Conservation (phyloP, 352 stramenopile species). For the Globisporangium cederbergense region DNA sequence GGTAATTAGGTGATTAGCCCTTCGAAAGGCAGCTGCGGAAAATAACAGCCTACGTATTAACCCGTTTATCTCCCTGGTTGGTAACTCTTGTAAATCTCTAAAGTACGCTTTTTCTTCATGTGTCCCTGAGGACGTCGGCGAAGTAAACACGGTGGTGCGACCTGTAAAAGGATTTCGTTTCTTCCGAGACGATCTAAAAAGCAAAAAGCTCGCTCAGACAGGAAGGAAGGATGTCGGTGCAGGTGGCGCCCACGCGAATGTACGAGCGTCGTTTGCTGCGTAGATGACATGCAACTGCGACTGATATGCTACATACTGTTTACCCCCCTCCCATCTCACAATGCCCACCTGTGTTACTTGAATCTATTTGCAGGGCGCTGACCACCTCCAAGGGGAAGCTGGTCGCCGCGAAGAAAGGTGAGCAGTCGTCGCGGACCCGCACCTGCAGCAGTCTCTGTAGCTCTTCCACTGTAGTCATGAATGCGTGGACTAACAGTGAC, state of each 20-base stretch:
- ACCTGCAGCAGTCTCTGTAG: not conserved
- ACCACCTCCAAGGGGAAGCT: conserved; percentile 83
- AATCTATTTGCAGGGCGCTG: conserved; percentile 52
- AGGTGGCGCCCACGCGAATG: conserved; percentile 82
- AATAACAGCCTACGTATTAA: too few relatives aligned
- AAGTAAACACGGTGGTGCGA: too few relatives aligned
- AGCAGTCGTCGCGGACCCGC: not conserved
- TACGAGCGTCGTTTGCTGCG: conserved; percentile 21
- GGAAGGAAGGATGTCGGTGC: conserved; percentile 33
- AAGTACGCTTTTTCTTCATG: too few relatives aligned
- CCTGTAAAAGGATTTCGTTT: conserved; percentile 5
- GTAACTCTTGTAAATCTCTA: too few relatives aligned
- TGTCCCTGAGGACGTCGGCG: too few relatives aligned
- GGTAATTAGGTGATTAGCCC: too few relatives aligned
- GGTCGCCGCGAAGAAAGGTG: conserved; percentile 86
- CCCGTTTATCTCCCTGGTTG: too few relatives aligned
- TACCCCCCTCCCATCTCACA: not conserved
- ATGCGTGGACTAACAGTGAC: not conserved
- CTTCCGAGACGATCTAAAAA: not conserved
- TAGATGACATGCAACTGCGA: not conserved
- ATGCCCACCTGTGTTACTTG: not conserved
- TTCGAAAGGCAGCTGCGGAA: too few relatives aligned
- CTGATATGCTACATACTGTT: not conserved
- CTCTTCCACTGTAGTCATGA: not conserved
- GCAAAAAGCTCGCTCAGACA: not conserved